A percentile compares a stretch with the other conserved stretches of the same genome.
Conservation (phyloP, 345 rosid genomes). For the Moricandia moricandioides region DNA sequence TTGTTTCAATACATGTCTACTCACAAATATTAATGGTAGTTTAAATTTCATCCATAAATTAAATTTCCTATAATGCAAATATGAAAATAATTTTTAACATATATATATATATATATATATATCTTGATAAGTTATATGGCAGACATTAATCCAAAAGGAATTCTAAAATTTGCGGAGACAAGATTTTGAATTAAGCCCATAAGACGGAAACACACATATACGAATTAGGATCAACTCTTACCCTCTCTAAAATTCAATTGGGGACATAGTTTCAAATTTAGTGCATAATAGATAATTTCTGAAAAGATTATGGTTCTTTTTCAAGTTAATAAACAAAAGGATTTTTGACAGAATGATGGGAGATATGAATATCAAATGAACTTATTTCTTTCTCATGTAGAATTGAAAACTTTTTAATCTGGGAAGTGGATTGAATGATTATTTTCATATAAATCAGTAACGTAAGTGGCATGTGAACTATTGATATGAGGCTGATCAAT, state of each 20-base stretch:
- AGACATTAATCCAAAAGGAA: too few species aligned
- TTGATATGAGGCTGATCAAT: too few species aligned
- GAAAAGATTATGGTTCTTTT: neutral
- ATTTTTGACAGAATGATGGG: neutral
- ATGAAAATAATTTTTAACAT: too few species aligned
- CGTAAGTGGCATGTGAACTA: too few species aligned
- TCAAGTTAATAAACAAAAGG: neutral
- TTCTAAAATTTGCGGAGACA: neutral
- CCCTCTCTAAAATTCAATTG: neutral
- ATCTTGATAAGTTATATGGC: too few species aligned
- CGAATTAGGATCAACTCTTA: neutral
- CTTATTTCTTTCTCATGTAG: too few species aligned
- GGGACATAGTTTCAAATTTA: neutral
- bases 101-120: too few species aligned
- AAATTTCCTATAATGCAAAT: neutral
- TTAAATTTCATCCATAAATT: neutral
- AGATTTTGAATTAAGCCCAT: neutral
- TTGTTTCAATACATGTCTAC: neutral
- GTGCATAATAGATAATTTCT: neutral
- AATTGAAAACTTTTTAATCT: too few species aligned
- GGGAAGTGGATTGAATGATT: too few species aligned
- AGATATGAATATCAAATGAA: too few species aligned
- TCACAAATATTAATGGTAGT: neutral
- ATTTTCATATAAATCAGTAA: too few species aligned
- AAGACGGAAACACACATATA: neutral